phyloP scores from a whole-genome alignment of 164 flowering plant species.

The Kalanchoe fedtschenkoi region DNA sequence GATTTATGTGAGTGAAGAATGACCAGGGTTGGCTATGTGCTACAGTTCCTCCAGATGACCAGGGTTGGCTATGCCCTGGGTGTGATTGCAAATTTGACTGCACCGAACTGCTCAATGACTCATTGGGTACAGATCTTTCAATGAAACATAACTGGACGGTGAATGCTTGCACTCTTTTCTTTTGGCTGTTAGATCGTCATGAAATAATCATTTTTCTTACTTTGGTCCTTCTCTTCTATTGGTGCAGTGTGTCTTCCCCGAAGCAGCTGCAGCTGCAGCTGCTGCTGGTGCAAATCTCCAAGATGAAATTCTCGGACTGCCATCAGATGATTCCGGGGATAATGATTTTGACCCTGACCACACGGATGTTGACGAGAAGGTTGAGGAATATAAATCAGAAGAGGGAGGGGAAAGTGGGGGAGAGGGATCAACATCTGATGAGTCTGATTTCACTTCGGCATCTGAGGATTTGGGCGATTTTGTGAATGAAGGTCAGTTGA shows the following conservation, averaged over 20 bases:
- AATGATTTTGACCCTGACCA: conserved; percentile 72
- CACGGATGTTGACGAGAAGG: conserved; percentile 24
- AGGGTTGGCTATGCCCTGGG: conserved; percentile 95
- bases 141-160: conserved; percentile 72
- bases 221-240: conserved; percentile 9
- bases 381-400: neutral
- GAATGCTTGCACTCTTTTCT: neutral
- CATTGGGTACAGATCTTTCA: conserved; percentile 47
- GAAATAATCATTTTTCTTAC: neutral
- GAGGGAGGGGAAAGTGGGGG: conserved; percentile 8
- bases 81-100: conserved; percentile 95
- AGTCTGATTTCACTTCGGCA: conserved; percentile 47
- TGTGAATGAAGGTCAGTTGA: conserved; percentile 2
- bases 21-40: conserved; percentile 7
- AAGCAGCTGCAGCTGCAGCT: conserved; percentile 57
- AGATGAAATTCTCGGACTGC: conserved; percentile 42
- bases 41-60: conserved; percentile 90
- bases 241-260: conserved; percentile 81
- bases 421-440: conserved; percentile 55
- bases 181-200: neutral
- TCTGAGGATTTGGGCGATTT: conserved; percentile 34
- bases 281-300: conserved; percentile 31
- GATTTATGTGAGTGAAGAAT: neutral
- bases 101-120: conserved; percentile 60
- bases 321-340: conserved; percentile 85